Evolutionary conservation across 2,329 filamentous ascomycete species (phyloP).

Genomic region (Xylaria hypoxylon): DNA sequence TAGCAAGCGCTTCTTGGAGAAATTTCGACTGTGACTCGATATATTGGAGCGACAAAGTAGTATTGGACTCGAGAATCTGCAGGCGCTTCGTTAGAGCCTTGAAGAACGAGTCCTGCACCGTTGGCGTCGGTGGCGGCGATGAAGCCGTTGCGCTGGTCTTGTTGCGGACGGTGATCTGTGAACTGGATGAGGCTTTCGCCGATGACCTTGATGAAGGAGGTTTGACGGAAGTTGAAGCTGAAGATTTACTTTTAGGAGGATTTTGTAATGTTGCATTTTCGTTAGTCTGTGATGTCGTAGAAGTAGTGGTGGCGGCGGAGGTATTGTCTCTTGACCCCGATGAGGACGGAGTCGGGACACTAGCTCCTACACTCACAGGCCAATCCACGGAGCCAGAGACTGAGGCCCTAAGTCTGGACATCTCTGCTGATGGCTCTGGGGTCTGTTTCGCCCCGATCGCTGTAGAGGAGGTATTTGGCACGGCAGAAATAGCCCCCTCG

Average conservation of each 20-base stretch:
- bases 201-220: slow-evolving; percentile 46
- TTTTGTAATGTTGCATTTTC: slow-evolving; percentile 40
- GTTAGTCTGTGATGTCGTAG: slow-evolving; percentile 35
- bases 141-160: slow-evolving; percentile 57
- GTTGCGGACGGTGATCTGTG: slow-evolving; percentile 49
- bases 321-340: slow-evolving; percentile 34
- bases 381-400: slow-evolving; percentile 30
- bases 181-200: slow-evolving; percentile 39
- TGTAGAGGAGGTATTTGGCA: slow-evolving; percentile 33
- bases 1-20: slow-evolving; percentile 85
- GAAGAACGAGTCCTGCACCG: slow-evolving; percentile 97
- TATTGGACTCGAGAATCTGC: slow-evolving; percentile 90
- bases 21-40: slow-evolving; percentile 96
- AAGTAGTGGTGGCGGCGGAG: slow-evolving; percentile 35
- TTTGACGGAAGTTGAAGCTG: slow-evolving; percentile 47
- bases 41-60: slow-evolving; percentile 91
- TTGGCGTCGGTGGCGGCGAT: slow-evolving; percentile 71
- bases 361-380: slow-evolving; percentile 24
- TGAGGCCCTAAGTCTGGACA: slow-evolving; percentile 31
- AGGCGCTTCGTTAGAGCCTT: slow-evolving; percentile 95
- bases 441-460: slow-evolving; percentile 38
- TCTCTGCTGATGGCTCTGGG: slow-evolving; percentile 36
- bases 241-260: slow-evolving; percentile 41
- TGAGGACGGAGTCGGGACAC: slow-evolving; percentile 31
- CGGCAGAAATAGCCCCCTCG: slow-evolving; percentile 36